phyloP scores from a whole-genome alignment of 2,329 filamentous ascomycete species.

The Colletotrichum tamarilloi region DNA sequence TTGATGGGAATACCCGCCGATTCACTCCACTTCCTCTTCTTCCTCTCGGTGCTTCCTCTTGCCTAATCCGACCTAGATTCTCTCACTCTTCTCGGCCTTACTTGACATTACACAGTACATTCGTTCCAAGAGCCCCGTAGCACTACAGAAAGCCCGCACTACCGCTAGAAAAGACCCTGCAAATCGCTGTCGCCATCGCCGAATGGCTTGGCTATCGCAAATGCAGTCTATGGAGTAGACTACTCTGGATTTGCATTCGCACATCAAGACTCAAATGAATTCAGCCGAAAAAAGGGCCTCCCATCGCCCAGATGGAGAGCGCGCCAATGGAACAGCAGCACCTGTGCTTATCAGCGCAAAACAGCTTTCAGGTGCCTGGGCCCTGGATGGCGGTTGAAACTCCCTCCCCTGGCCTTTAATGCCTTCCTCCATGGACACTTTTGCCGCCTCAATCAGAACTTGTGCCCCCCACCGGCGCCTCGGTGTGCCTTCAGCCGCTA shows the following conservation, averaged over 20 bases:
- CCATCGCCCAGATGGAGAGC: background rate
- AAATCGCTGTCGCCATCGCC: slow-evolving; percentile 11
- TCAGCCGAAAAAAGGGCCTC: too few species aligned
- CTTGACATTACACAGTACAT: background rate
- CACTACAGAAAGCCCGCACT: background rate
- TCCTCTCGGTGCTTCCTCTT: slow-evolving; percentile 24
- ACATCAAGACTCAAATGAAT: too few species aligned
- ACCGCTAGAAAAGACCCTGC: background rate
- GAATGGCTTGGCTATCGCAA: slow-evolving; percentile 4
- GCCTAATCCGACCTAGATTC: slow-evolving; percentile 20
- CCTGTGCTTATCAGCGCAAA: background rate
- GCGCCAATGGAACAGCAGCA: background rate
- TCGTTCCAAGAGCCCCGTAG: slow-evolving; percentile 8
- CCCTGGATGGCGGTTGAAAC: background rate
- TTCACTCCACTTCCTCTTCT: background rate
- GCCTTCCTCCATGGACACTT: background rate
- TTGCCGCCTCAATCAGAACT: slow-evolving; percentile 28
- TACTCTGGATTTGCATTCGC: too few species aligned
- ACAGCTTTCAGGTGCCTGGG: too few species aligned
- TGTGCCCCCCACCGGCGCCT: background rate
- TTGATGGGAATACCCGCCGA: slow-evolving; percentile 25
- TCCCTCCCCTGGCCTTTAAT: background rate
- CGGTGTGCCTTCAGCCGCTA: slow-evolving; percentile 12
- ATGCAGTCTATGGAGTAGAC: too few species aligned
- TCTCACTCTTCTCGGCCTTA: slow-evolving; percentile 17